Base-by-base conservation (phyloP, 495 filamentous ascomycete species). In the Penicillium psychrofluorescens region DNA sequence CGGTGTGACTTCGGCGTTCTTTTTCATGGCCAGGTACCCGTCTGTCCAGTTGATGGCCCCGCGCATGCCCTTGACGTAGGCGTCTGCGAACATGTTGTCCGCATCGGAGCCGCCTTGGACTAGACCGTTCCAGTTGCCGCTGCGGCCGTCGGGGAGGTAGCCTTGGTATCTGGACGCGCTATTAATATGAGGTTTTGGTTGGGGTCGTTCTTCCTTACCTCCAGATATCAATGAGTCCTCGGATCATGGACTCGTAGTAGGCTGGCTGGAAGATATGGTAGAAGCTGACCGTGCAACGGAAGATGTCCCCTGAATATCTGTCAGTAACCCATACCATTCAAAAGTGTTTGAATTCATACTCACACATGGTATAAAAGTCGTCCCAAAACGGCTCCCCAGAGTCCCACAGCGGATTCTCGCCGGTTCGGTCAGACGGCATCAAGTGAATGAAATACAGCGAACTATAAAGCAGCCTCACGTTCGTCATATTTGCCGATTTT, bases 41-140 rank as follows among this genome's bases (percentile, higher is more conserved):
- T 82, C 66, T 1, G 65, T 71, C 42, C 66, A 63, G 34, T 80
- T 77, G 36, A 83, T 69, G 12, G 64, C 50, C 1, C 67, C 63
- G 11, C 77, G 70, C 15, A 81, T 72, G 40, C 67, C 54, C 41
- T 66, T 66, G n/a, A 65, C 49, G 44, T 66, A 63, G 14, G 63
- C 53, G 36, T 60, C 59, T 8, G 64, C 63, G 11, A 68, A 43
- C 27, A 63, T 46, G 33, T 54, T 65, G 38, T 63, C 84, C 7
- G 84, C 84, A 46, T 88, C 84, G 1, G 83, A 86, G 2, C 84
- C 84, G 14, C 84, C 82, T 59, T 88, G 83, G 5, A 81, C 84
- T 32, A 79, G 80, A 5, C 83, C 83, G 52, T 81, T 83, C 54
- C 71, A 80, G 13, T 82, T 77, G 43, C 66, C 70, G 59, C 78